Evolutionary conservation across 148 eudicot genomes (phyloP).

Genomic region (Amaranthus cruentus): DNA sequence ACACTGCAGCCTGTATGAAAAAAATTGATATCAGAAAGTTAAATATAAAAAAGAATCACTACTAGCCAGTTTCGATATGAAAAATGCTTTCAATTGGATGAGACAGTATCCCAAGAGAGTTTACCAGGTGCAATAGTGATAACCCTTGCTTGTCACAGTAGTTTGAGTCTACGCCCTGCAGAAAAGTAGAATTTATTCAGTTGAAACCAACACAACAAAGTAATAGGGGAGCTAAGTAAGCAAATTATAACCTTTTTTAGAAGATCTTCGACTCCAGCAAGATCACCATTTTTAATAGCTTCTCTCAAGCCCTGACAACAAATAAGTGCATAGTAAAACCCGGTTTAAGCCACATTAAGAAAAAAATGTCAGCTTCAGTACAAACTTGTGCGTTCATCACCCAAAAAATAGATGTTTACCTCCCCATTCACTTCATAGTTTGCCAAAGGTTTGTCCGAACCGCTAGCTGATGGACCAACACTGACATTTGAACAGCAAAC

Average conservation of each 20-base stretch:
- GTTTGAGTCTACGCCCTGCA: slow-evolving; percentile 80
- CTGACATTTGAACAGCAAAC: slow-evolving; percentile 37
- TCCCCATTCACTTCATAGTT: slow-evolving; percentile 74
- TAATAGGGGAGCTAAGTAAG: neutral
- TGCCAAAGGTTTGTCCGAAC: slow-evolving; percentile 34
- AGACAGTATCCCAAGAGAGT: slow-evolving; percentile 16
- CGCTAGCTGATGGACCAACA: slow-evolving; percentile 42
- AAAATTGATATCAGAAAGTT: neutral
- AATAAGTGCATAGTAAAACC: neutral
- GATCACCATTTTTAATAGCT: slow-evolving; percentile 76
- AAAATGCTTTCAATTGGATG: neutral
- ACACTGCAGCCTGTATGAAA: slow-evolving; percentile 58
- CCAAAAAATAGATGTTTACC: slow-evolving; percentile 33
- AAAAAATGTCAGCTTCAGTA: neutral
- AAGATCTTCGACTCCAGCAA: slow-evolving; percentile 58
- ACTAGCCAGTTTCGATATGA: neutral
- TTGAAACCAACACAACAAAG: slow-evolving; percentile 14
- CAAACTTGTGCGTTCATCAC: slow-evolving; percentile 4
- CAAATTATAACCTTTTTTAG: slow-evolving; percentile 43
- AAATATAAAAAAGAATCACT: neutral
- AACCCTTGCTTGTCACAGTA: slow-evolving; percentile 78
- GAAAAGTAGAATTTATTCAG: slow-evolving; percentile 19
- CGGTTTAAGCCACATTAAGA: neutral
- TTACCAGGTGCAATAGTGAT: slow-evolving; percentile 72
- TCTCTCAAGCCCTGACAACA: slow-evolving; percentile 66